phyloP scores from a whole-genome alignment of 164 flowering plant genomes.

The Kalanchoe fedtschenkoi region DNA sequence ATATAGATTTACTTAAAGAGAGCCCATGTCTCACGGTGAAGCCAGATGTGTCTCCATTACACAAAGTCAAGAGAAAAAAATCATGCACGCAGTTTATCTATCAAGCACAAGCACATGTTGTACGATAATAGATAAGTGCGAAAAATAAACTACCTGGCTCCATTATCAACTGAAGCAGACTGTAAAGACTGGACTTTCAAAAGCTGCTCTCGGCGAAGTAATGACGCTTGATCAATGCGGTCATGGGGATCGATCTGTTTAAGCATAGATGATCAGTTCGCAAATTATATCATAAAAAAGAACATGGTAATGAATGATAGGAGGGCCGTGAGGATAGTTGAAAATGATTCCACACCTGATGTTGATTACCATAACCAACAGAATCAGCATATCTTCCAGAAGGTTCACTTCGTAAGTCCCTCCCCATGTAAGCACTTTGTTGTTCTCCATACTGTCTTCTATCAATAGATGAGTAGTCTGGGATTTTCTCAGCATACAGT shows the following conservation, averaged over 20 bases:
- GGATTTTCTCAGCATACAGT: constrained; percentile 39
- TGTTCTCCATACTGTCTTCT: constrained; percentile 60
- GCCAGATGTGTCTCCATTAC: neutral
- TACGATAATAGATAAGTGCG: neutral
- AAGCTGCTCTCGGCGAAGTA: constrained; percentile 72
- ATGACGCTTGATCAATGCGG: constrained; percentile 56
- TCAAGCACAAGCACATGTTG: neutral
- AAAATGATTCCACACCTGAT: neutral
- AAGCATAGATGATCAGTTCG: constrained; percentile 8
- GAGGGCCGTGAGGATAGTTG: neutral
- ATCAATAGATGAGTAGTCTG: constrained; percentile 63
- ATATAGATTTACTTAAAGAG: constrained; percentile 22
- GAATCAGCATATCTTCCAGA: constrained; percentile 56
- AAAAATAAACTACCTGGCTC: constrained; percentile 51
- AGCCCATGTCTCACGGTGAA: neutral
- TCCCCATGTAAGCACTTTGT: constrained; percentile 48
- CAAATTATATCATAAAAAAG: neutral
- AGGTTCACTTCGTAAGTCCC: constrained; percentile 55
- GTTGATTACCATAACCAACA: constrained; percentile 50
- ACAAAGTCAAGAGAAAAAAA: neutral
- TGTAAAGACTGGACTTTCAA: constrained; percentile 60
- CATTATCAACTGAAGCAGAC: constrained; percentile 58
- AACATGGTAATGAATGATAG: neutral
- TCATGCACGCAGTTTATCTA: constrained; percentile 8
- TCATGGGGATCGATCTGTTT: constrained; percentile 55